phyloP scores from a whole-genome alignment of 306 rosid species.

The Luffa aegyptiaca region DNA sequence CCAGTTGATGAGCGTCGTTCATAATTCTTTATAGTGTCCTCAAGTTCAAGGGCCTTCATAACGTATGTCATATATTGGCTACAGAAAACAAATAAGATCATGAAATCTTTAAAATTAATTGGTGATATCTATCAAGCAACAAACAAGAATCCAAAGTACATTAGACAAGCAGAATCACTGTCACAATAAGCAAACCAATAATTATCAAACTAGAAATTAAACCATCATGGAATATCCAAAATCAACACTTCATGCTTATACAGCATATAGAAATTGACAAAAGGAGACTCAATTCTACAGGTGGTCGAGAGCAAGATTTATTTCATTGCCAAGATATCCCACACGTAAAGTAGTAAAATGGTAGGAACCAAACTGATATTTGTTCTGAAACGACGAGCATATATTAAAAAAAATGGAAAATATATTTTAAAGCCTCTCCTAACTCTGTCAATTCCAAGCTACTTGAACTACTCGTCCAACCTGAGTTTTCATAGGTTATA shows the following conservation, averaged over 20 bases:
- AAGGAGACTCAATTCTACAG: not conserved
- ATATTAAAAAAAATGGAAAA: not conserved
- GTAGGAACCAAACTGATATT: not conserved
- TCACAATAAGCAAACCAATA: not conserved
- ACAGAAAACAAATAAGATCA: slow-evolving; percentile 31
- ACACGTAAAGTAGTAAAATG: not conserved
- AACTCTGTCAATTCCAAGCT: not conserved
- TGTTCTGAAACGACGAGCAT: not conserved
- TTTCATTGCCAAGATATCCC: not conserved
- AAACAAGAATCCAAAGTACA: slow-evolving; percentile 4
- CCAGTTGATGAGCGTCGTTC: slow-evolving; percentile 69
- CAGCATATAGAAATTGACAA: not conserved
- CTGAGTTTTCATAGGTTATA: not conserved
- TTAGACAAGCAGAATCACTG: not conserved
- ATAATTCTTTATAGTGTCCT: slow-evolving; percentile 66
- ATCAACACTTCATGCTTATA: not conserved
- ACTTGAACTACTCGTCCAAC: not conserved
- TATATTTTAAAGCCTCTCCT: not conserved
- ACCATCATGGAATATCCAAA: not conserved
- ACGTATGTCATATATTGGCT: slow-evolving; percentile 82
- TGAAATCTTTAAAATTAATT: slow-evolving; percentile 2
- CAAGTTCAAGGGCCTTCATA: slow-evolving; percentile 76
- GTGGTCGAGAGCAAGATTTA: not conserved
- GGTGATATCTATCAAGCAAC: slow-evolving; percentile 7
- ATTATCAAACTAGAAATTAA: not conserved